A percentile compares a stretch with the other conserved stretches of the same genome.
phyloP scores from a whole-genome alignment of 257 asterid genomes.

The Jacaranda mimosifolia region DNA sequence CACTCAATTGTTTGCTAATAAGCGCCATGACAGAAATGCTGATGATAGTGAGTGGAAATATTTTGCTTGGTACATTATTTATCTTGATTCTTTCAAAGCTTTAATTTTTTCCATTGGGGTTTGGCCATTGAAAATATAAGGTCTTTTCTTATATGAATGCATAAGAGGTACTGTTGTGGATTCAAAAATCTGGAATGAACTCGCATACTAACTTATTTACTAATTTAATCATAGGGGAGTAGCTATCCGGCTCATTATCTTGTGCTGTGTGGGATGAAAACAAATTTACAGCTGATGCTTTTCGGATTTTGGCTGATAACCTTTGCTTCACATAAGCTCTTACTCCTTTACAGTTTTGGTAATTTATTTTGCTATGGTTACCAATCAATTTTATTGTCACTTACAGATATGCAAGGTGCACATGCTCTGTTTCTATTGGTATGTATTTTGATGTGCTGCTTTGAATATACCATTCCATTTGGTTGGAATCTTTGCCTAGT shows the following conservation, averaged over 20 bases:
- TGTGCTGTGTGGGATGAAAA: slow-evolving; percentile 67
- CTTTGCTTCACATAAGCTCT: slow-evolving; percentile 87
- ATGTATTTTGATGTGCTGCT: too few species aligned
- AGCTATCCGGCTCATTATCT: slow-evolving; percentile 96
- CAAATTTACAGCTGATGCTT: slow-evolving; percentile 63
- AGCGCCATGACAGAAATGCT: slow-evolving; percentile 67
- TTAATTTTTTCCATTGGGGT: neutral
- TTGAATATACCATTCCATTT: too few species aligned
- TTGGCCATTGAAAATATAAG: neutral
- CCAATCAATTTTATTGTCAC: too few species aligned
- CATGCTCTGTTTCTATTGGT: too few species aligned
- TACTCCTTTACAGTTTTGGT: neutral
- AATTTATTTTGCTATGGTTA: neutral
- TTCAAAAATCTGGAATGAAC: slow-evolving; percentile 50
- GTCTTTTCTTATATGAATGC: slow-evolving; percentile 8
- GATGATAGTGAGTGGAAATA: slow-evolving; percentile 86
- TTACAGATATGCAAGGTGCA: too few species aligned
- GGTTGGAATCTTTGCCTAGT: too few species aligned
- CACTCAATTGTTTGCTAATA: slow-evolving; percentile 83
- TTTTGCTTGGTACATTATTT: slow-evolving; percentile 69
- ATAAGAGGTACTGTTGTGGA: slow-evolving; percentile 89
- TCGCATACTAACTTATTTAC: neutral
- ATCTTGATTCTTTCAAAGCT: neutral
- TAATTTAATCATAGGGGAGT: slow-evolving; percentile 59
- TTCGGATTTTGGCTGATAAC: slow-evolving; percentile 83